Percentiles rank a stretch among this genome's conserved stretches.
Conservation (phyloP, 2,329 filamentous ascomycete genomes). For the Rutstroemia sp. region DNA sequence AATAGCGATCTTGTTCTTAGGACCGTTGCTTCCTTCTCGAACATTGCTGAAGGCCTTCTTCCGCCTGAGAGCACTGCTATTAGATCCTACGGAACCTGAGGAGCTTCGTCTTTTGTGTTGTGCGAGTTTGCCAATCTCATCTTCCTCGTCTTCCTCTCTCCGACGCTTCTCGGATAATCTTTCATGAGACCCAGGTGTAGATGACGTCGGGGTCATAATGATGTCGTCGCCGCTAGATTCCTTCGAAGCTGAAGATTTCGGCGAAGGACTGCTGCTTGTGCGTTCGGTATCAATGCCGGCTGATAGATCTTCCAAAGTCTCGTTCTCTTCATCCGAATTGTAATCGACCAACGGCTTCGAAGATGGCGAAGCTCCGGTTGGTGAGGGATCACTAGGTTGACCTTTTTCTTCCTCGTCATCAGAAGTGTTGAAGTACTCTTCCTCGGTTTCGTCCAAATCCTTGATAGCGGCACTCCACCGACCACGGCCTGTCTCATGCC, state of each 20-base stretch:
- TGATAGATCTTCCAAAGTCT: slow-evolving; percentile 48
- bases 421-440: slow-evolving; percentile 88
- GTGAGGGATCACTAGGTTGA: slow-evolving; percentile 31
- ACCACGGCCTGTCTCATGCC: slow-evolving; percentile 44
- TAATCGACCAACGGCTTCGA: slow-evolving; percentile 83
- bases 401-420: slow-evolving; percentile 67
- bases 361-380: slow-evolving; percentile 57
- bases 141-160: slow-evolving; percentile 88
- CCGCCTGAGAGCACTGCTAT: slow-evolving; percentile 30
- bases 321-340: slow-evolving; percentile 80
- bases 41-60: slow-evolving; percentile 39
- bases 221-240: slow-evolving; percentile 16
- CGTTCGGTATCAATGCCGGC: slow-evolving; percentile 16
- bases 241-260: slow-evolving; percentile 18
- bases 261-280: slow-evolving; percentile 16
- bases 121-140: slow-evolving; percentile 80
- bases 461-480: slow-evolving; percentile 56
- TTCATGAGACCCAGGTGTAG: slow-evolving; percentile 54
- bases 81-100: slow-evolving; percentile 31
- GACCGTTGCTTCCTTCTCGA: slow-evolving; percentile 33
- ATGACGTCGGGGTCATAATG: slow-evolving; percentile 20
- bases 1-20: slow-evolving; percentile 50
- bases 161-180: slow-evolving; percentile 81
- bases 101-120: slow-evolving; percentile 52
- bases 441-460: slow-evolving; percentile 77